Conservation (phyloP, 2,329 filamentous ascomycete genomes). For the Alternaria sp. region DNA sequence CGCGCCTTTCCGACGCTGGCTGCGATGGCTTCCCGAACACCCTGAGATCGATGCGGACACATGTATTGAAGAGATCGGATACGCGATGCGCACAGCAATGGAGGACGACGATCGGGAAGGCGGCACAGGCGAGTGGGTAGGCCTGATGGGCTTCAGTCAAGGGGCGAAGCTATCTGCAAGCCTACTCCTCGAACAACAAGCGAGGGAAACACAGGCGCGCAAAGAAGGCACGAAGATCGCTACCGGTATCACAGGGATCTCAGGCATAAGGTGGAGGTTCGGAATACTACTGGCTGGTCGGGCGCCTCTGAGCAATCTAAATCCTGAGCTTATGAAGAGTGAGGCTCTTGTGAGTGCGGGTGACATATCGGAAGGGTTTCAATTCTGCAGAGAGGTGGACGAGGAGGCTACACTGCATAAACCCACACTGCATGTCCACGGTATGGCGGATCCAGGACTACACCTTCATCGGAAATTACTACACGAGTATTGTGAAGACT, state of each 20-base stretch:
- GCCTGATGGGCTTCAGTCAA: conserved; percentile 58
- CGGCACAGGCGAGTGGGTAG: conserved; percentile 55
- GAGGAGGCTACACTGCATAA: conserved; percentile 57
- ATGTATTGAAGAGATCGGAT: conserved; percentile 55
- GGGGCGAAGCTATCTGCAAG: conserved; percentile 57
- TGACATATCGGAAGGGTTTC: conserved; percentile 53
- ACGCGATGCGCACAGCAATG: conserved; percentile 54
- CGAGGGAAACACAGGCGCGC: conserved; percentile 47
- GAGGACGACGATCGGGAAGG: conserved; percentile 51
- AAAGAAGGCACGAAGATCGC: conserved; percentile 26
- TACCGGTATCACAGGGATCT: conserved; percentile 32
- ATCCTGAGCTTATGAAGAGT: conserved; percentile 46
- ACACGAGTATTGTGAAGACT: conserved; percentile 64
- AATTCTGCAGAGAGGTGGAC: conserved; percentile 47
- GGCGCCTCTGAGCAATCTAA: conserved; percentile 64
- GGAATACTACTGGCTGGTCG: conserved; percentile 68
- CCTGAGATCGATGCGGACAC: conserved; percentile 58
- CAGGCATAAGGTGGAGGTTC: conserved; percentile 60
- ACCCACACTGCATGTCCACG: conserved; percentile 73
- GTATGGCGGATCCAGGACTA: conserved; percentile 65
- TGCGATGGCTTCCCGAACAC: conserved; percentile 68
- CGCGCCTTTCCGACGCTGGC: conserved; percentile 69
- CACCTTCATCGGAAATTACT: conserved; percentile 63
- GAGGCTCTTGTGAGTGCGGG: conserved; percentile 50
- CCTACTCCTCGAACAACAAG: conserved; percentile 65